Evolutionary conservation across 805 yeast species (phyloP), one percentile per base, ranked within the genome.

Genomic region (Nakazawaea wickerhamii): DNA sequence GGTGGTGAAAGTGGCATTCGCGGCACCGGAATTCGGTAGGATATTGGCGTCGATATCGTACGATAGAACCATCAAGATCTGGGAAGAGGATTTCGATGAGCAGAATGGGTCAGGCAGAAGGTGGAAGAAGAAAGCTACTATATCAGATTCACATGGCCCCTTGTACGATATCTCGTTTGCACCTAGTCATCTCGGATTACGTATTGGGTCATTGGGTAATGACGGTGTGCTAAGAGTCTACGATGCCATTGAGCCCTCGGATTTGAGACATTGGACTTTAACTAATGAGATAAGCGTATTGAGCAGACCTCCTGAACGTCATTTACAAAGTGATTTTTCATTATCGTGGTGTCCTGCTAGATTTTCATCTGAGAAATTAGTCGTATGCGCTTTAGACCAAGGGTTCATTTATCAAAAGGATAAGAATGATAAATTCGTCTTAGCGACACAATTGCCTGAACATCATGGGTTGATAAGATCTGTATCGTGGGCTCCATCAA

Each of bases 401-500:
- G 96, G 93, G 1, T 77, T 80, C 46, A 76, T 91, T n/a, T 89
- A 83, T 59, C 71, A 55, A 42, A 58, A 55, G 45, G 73, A 75
- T 47, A 62, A 67, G 23, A 59, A 63, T 22, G 79, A 77, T 25
- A 80, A 74, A 53, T 70, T 75, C 48, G 65, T 67, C 10, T 70
- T 74, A 41, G 79, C 79, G 0, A 78, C 84, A 26, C 77, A 76
- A 47, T 67, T 91, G 19, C 84, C 89, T 2, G 96, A 88, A 30
- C 97, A 90, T 58, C 73, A 76, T 41, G 96, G 95, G 2, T 70
- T 91, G 31, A 87, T 91, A 26, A 70, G 98, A 54, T 84, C 89
- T 14, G 87, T 90, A 4, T 73, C 90, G 23, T 91, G 99, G 99
- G 98, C 98, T 0, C 96, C 98, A 3, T 79, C 95, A 0, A 86